These are phyloP conservation scores for Pythium aristosporum DNA, from an alignment of 352 stramenopile species.

Conservation along the genomic window DNA sequence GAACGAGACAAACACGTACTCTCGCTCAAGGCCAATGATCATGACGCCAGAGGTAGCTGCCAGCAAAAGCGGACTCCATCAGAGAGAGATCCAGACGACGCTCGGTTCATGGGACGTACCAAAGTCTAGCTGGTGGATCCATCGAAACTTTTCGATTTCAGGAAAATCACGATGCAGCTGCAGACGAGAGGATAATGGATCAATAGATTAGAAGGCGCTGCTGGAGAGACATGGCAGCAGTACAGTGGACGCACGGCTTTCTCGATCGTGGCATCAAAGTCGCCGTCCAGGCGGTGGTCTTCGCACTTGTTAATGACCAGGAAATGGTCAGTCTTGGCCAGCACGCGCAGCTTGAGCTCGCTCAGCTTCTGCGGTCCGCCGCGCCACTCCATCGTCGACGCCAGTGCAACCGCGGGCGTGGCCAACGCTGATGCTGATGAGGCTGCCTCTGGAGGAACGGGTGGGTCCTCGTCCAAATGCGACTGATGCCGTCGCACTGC, in stretches of 20 bases:
- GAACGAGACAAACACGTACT: conserved; percentile 33
- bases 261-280: conserved; percentile 88
- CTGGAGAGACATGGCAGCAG: conserved; percentile 12
- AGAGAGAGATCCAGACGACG: background rate
- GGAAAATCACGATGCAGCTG: conserved; percentile 72
- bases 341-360: conserved; percentile 52
- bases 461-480: conserved; percentile 37
- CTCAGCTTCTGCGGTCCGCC: conserved; percentile 57
- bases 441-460: background rate
- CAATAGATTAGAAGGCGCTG: too few species aligned
- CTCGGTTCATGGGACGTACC: conserved; percentile 30
- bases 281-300: conserved; percentile 84
- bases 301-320: conserved; percentile 80
- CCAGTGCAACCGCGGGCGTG: background rate
- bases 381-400: conserved; percentile 29
- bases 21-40: conserved; percentile 68
- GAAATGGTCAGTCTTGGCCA: conserved; percentile 51
- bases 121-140: conserved; percentile 91
- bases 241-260: conserved; percentile 56
- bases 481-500: conserved; percentile 44
- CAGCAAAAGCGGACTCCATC: background rate
- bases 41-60: conserved; percentile 85
- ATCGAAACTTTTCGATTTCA: conserved; percentile 79
- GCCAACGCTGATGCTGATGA: conserved; percentile 15
- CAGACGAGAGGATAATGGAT: background rate